Evolutionary conservation across 2,329 filamentous ascomycete genomes (phyloP), one percentile per base, ranked within the genome.

Genomic region (Alternaria solani): DNA sequence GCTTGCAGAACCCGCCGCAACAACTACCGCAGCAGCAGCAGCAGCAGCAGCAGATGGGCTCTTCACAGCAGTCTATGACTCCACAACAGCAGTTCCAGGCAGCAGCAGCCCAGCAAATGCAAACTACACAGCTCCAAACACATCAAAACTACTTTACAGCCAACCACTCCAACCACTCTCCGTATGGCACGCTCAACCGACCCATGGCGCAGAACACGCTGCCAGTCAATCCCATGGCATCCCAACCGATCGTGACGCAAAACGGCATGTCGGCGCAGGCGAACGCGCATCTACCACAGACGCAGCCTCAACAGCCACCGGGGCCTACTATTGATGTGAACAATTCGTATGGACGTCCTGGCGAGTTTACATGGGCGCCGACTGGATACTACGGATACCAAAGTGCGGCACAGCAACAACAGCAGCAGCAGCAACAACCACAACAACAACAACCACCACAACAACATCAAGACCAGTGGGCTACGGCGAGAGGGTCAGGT

Each of bases 331-430:
- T 67, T 2, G 64, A 76, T 36, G 52, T 67, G 1, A 65, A 23
- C 8, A 69, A 66, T 28, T 57, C 70, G 7, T 75, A 74, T 46
- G 59, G 57, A 6, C 63, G 74, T 42, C 39, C 39, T 5, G 56
- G 30, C 7, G 70, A 74, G 1, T 72, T 76, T 46, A 57, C 61
- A 12, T 76, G 73, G 73, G 51, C 67, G 5, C 43, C 64, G 9
- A 34, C 57, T 11, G 61, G 68, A 34, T 75, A 71, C 36, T 75
- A 74, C 43, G 66, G 63, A 9, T 75, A 73, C 42, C 69, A 72
- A 46, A 63, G 47, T 39, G 63, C 66, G 23, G 58, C 61, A 47
- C 57, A 60, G 1, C 55, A 59, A 16, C 69, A 69, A 34, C 67
- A 71, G 62, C 57, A 60, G 1, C 55, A 59, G 14, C 69, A 69